Percentiles rank a stretch among this genome's conserved stretches.
Conservation (phyloP, 306 rosid genomes). For the Quercus gilva region DNA sequence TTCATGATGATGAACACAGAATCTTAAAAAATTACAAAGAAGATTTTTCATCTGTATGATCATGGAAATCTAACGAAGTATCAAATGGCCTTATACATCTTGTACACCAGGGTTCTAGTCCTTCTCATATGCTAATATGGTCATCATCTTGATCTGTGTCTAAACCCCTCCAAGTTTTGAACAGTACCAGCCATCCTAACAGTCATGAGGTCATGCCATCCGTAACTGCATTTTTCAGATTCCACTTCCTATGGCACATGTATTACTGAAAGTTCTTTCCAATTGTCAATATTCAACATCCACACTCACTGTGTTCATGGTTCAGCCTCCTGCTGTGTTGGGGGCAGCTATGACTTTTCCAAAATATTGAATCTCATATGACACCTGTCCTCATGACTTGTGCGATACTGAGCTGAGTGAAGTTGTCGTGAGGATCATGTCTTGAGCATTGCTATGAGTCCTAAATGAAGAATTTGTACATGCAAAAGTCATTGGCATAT, state of each 20-base stretch:
- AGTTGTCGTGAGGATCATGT: background rate
- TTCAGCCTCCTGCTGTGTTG: background rate
- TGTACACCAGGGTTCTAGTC: background rate
- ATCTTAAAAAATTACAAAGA: no score
- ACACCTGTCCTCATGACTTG: background rate
- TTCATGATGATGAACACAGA: no score
- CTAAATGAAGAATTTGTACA: background rate
- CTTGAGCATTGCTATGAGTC: background rate
- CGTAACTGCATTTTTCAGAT: background rate
- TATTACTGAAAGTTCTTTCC: background rate
- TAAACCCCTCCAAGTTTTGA: background rate
- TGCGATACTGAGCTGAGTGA: background rate
- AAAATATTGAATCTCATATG: background rate
- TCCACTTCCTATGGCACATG: background rate
- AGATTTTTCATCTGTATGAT: background rate
- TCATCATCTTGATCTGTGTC: background rate
- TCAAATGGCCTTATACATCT: background rate
- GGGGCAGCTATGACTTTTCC: background rate
- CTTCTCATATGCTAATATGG: background rate
- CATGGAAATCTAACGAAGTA: background rate
- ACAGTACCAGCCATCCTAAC: background rate
- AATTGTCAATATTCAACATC: background rate
- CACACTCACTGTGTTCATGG: background rate
- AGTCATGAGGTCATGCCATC: background rate
- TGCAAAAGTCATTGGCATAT: background rate